Evolutionary conservation across 1,284 basidiomycete species (phyloP).

Genomic region (Rhodotorula sp.): DNA sequence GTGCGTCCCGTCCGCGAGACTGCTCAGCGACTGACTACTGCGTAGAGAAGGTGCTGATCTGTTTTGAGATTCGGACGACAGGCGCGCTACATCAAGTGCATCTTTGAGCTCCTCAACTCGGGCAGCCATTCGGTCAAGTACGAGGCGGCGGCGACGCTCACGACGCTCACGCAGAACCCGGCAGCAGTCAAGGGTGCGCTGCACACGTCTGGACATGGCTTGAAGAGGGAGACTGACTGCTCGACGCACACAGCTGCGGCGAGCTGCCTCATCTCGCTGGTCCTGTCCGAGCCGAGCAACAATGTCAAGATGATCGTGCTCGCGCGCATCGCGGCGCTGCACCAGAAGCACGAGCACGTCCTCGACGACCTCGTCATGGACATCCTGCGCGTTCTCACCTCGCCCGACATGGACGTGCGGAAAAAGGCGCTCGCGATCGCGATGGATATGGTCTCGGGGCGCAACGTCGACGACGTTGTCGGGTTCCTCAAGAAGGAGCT

Average conservation of each 20-base stretch:
- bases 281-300: conserved; percentile 87
- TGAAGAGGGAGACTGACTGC: background rate
- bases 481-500: conserved; percentile 97
- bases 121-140: conserved; percentile 95
- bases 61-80: no score
- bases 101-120: conserved; percentile 91
- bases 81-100: conserved; percentile 85
- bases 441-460: conserved; percentile 87
- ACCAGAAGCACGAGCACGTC: conserved; percentile 85
- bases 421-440: conserved; percentile 89
- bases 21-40: background rate
- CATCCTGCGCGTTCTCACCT: conserved; percentile 84
- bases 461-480: conserved; percentile 98
- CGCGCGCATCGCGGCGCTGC: conserved; percentile 81
- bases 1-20: background rate
- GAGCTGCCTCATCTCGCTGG: conserved; percentile 82
- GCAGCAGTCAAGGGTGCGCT: conserved; percentile 87
- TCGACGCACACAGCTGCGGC: conserved; percentile 68
- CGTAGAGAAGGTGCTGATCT: background rate
- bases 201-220: background rate
- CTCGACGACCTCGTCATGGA: conserved; percentile 95
- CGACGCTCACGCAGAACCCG: conserved; percentile 91
- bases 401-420: conserved; percentile 95
- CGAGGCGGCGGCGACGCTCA: conserved; percentile 93
- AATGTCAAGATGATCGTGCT: conserved; percentile 99